Conservation (phyloP, 257 asterid genomes). For the Lavandula angustifolia region DNA sequence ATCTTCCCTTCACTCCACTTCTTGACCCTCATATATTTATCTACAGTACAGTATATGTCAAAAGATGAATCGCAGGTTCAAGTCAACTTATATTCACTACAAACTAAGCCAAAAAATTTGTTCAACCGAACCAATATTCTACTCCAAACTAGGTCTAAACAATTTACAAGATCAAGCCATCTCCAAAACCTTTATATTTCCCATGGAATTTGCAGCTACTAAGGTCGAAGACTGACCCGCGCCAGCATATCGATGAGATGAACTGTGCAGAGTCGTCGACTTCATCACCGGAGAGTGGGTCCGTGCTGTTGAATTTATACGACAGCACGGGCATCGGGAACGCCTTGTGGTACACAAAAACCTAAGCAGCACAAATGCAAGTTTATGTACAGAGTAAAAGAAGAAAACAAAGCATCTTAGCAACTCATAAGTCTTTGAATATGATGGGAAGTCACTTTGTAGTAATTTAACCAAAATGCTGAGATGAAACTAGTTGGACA, state of each 20-base stretch:
- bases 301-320: constrained; percentile 64
- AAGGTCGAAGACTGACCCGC: constrained; percentile 81
- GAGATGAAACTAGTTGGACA: no score
- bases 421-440: no score
- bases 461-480: no score
- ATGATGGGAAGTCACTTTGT: no score
- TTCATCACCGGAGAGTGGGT: constrained; percentile 69
- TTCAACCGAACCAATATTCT: background rate
- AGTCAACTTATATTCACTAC: background rate
- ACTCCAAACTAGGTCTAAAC: background rate
- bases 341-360: constrained; percentile 83
- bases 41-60: no score
- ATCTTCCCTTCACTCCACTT: constrained; percentile 22
- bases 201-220: constrained; percentile 95
- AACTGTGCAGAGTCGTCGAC: constrained; percentile 77
- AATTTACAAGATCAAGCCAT: constrained; percentile 52
- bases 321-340: constrained; percentile 87
- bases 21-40: constrained; percentile 25
- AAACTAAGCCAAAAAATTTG: no score
- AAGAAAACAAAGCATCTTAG: no score
- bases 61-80: constrained; percentile 35
- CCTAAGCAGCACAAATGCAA: constrained; percentile 43
- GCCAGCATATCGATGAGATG: constrained; percentile 96
- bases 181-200: constrained; percentile 88
- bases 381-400: no score